A percentile compares a stretch with the other conserved stretches of the same genome.
Evolutionary conservation across 768 basidiomycete species (phyloP).

Genomic region (Calocybe indica): DNA sequence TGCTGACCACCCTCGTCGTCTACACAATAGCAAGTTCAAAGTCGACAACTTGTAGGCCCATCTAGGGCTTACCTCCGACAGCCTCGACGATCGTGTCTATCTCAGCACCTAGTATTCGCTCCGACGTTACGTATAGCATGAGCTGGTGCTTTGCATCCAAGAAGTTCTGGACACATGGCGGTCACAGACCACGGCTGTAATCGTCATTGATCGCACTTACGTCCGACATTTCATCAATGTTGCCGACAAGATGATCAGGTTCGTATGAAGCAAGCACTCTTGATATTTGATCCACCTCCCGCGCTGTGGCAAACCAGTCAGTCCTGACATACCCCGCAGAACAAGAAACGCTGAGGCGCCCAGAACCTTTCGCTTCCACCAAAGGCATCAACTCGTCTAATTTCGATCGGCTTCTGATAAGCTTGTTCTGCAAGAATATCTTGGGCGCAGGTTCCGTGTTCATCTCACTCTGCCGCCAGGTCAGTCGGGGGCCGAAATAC

Average conservation of each 20-base stretch:
- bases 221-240: slow-evolving; percentile 52
- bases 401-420: slow-evolving; percentile 53
- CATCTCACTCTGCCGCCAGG: slow-evolving; percentile 43
- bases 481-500: background rate
- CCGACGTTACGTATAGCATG: slow-evolving; percentile 46
- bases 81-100: slow-evolving; percentile 52
- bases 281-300: slow-evolving; percentile 46
- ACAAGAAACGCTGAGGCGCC: slow-evolving; percentile 3
- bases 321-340: too few species aligned
- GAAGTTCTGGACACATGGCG: slow-evolving; percentile 41
- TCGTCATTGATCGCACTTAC: slow-evolving; percentile 27
- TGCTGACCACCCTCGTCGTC: slow-evolving; percentile 68
- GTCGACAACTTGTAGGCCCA: background rate
- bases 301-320: slow-evolving; percentile 28
- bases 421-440: slow-evolving; percentile 76
- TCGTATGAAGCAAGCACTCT: slow-evolving; percentile 41
- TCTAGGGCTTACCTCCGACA: slow-evolving; percentile 49
- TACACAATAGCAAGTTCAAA: slow-evolving; percentile 21
- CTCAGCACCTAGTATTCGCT: slow-evolving; percentile 57
- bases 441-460: slow-evolving; percentile 66
- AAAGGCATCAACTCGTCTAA: slow-evolving; percentile 55
- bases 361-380: slow-evolving; percentile 57
- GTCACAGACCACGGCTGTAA: slow-evolving; percentile 13
- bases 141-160: slow-evolving; percentile 61
- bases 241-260: slow-evolving; percentile 45